Percentiles rank a stretch among this genome's conserved stretches.
phyloP scores from a whole-genome alignment of 2,329 filamentous ascomycete species.

The Monilinia vaccinii-corymbosi region DNA sequence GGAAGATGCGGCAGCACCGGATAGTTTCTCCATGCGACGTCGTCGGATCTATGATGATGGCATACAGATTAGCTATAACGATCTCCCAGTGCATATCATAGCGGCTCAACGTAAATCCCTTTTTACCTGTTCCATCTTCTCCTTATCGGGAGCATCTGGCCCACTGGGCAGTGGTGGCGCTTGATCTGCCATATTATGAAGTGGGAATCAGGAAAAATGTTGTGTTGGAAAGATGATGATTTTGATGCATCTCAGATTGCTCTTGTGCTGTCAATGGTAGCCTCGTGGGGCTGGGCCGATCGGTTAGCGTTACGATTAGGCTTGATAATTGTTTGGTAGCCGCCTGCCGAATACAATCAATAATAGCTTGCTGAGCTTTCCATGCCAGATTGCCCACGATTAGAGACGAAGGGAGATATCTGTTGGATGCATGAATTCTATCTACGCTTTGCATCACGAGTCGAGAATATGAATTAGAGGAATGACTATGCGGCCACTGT shows the following conservation, averaged over 20 bases:
- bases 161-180: conserved; percentile 14
- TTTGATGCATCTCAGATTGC: neutral
- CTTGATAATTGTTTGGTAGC: conserved; percentile 9
- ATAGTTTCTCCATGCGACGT: conserved; percentile 25
- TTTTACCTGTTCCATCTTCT: conserved; percentile 48
- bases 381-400: too few relatives aligned
- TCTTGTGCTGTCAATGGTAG: conserved; percentile 8
- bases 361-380: too few relatives aligned
- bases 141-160: conserved; percentile 45
- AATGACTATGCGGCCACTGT: too few relatives aligned
- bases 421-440: too few relatives aligned
- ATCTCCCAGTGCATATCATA: neutral
- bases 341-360: too few relatives aligned
- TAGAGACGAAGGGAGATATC: too few relatives aligned
- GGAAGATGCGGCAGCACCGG: conserved; percentile 18
- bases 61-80: conserved; percentile 6
- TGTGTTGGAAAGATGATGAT: neutral
- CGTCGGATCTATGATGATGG: conserved; percentile 19
- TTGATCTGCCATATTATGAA: conserved; percentile 23
- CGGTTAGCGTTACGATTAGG: conserved; percentile 7
- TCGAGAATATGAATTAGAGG: too few relatives aligned
- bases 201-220: neutral
- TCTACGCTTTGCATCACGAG: too few relatives aligned
- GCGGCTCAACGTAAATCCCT: neutral
- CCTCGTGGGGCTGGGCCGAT: conserved; percentile 9